Evolutionary conservation across 2,329 filamentous ascomycete species (phyloP), one percentile per base, ranked within the genome.

Genomic region (Paraphoma sp.): DNA sequence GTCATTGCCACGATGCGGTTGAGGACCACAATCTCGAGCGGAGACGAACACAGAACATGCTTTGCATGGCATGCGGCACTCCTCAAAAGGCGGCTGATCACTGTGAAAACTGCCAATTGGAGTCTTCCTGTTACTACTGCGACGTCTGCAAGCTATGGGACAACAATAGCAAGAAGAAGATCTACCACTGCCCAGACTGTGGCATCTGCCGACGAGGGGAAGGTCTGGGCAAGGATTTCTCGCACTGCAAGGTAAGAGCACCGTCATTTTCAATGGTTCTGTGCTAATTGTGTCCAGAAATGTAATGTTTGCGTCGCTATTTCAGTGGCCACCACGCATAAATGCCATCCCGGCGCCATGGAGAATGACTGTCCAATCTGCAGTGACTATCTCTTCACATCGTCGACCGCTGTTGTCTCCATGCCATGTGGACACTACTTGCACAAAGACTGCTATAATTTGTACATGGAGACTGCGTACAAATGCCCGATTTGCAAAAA

Each of bases 311-410:
- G 95, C 79, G 95, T 98, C 70, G 90, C 92, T 7, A 97, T 97
- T 64, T 88, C 98, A 76, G 86, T 92, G 23, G 60, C 58, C 3
- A 62, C 58, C 2, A 48, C 45, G 18, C 51, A 53, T 38, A 53
- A 45, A 36, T 53, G 51, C 17, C 51, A 48, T 16, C 44, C 51
- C 16, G 51, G 45, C 47, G 93, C 93, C 8, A 97, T 92, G 31
- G 93, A 99, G 73, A 96, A 93, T 72, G 90, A 98, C 73, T 99
- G 95, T 75, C 95, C 95, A 4, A 97, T 99, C 54, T 99, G 95
- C 76, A 90, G 93, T 62, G 93, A 97, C 57, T 97, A 97, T 74
- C 91, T 99, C 82, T 98, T 98, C 76, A 96, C 91, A 2, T 97
- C 94, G 8, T 90, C 91, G 2, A 87, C 88, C 53, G 88, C 91